Evolutionary conservation across 495 filamentous ascomycete genomes (phyloP).

Genomic region (Penicillium parvum): DNA sequence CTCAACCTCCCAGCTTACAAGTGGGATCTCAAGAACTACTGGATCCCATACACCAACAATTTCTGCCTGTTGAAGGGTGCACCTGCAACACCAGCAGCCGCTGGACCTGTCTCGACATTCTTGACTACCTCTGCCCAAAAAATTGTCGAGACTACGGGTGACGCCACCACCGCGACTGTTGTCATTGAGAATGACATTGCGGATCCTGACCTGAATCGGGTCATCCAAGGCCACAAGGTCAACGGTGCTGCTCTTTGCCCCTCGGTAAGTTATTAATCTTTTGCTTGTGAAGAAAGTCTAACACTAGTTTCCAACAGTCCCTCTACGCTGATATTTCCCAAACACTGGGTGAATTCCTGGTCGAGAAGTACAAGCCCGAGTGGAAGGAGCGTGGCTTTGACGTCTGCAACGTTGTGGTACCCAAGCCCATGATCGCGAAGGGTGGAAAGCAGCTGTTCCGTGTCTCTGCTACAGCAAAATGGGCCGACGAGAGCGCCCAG

Average conservation of each 20-base stretch:
- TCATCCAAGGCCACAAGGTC: slow-evolving; percentile 68
- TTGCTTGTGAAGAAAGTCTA: neutral
- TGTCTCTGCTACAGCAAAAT: slow-evolving; percentile 34
- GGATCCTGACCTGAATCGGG: slow-evolving; percentile 53
- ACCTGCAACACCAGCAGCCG: slow-evolving; percentile 18
- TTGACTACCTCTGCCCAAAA: slow-evolving; percentile 43
- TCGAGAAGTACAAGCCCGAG: slow-evolving; percentile 53
- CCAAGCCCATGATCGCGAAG: slow-evolving; percentile 66
- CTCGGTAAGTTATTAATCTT: slow-evolving; percentile 36
- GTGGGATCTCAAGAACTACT: slow-evolving; percentile 79
- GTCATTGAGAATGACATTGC: slow-evolving; percentile 64
- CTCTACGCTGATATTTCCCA: slow-evolving; percentile 76
- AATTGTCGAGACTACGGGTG: slow-evolving; percentile 52
- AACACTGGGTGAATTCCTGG: slow-evolving; percentile 65
- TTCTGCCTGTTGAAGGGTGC: slow-evolving; percentile 48
- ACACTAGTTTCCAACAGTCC: slow-evolving; percentile 29
- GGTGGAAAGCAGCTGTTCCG: slow-evolving; percentile 47
- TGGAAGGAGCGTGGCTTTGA: slow-evolving; percentile 53
- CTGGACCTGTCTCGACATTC: slow-evolving; percentile 33
- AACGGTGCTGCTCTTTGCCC: slow-evolving; percentile 58
- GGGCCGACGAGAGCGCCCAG: slow-evolving; percentile 24
- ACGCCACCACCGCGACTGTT: slow-evolving; percentile 50
- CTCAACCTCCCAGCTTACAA: slow-evolving; percentile 69
- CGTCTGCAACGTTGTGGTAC: slow-evolving; percentile 60
- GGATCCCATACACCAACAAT: slow-evolving; percentile 69